phyloP scores from a whole-genome alignment of 257 asterid species.

The Gardenia jasminoides region DNA sequence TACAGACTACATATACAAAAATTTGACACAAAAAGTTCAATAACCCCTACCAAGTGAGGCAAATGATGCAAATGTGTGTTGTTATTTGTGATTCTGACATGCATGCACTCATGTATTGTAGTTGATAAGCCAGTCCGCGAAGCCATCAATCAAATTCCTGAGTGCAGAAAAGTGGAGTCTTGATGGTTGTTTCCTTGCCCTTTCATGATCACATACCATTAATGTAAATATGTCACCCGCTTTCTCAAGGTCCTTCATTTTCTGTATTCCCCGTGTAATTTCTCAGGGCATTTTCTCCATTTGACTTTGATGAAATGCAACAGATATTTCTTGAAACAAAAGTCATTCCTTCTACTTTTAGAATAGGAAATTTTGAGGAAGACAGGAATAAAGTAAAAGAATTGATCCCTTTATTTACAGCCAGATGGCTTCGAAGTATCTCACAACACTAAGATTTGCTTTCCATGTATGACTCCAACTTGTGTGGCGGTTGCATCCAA shows the following conservation, averaged over 20 bases:
- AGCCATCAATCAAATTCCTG: no score
- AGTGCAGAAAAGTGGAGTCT: neutral
- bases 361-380: constrained; percentile 10
- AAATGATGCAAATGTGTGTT: no score
- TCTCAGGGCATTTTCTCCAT: neutral
- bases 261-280: neutral
- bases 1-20: no score
- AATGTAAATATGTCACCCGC: neutral
- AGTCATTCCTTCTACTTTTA: neutral
- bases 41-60: no score
- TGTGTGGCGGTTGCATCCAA: neutral
- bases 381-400: no score
- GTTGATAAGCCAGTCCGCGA: no score
- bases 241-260: neutral
- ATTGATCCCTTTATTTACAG: no score
- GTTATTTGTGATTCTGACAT: no score
- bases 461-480: neutral
- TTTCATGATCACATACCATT: neutral
- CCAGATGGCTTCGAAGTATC: neutral
- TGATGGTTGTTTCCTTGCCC: neutral
- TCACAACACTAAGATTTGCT: neutral
- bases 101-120: no score
- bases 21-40: no score
- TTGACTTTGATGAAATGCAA: neutral
- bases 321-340: neutral